phyloP scores from a whole-genome alignment of 2,329 filamentous ascomycete genomes.

The Nemania sp. region DNA sequence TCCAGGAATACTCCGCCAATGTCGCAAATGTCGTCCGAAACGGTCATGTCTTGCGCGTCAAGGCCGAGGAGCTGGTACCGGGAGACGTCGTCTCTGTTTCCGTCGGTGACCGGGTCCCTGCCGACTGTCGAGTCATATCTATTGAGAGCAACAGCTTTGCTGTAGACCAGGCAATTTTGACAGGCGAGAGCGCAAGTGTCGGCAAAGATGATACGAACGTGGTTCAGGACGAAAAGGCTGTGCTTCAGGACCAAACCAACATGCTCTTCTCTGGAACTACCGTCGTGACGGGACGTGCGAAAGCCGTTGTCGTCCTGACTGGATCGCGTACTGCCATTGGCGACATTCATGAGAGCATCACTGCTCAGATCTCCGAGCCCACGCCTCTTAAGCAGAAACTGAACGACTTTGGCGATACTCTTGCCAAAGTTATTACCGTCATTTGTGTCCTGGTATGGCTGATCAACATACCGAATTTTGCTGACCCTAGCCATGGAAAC shows the following conservation, averaged over 20 bases:
- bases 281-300: slow-evolving; percentile 91
- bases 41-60: slow-evolving; percentile 77
- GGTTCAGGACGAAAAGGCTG: slow-evolving; percentile 78
- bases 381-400: slow-evolving; percentile 98
- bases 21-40: slow-evolving; percentile 91
- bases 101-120: slow-evolving; percentile 90
- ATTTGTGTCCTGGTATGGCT: slow-evolving; percentile 97
- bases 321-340: slow-evolving; percentile 92
- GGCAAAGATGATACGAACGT: slow-evolving; percentile 72
- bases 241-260: slow-evolving; percentile 96
- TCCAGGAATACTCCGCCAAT: slow-evolving; percentile 99
- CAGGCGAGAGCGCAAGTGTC: slow-evolving; percentile 96
- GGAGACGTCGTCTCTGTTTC: slow-evolving; percentile 88
- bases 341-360: slow-evolving; percentile 98
- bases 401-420: slow-evolving; percentile 93
- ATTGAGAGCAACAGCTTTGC: slow-evolving; percentile 98
- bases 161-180: slow-evolving; percentile 95
- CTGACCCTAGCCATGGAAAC: slow-evolving; percentile 86
- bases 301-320: slow-evolving; percentile 86
- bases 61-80: slow-evolving; percentile 95
- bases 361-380: slow-evolving; percentile 94
- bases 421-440: slow-evolving; percentile 97
- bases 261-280: slow-evolving; percentile 99
- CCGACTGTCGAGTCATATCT: slow-evolving; percentile 85
- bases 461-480: slow-evolving; percentile 98